These are phyloP conservation scores for Petrea volubilis DNA, from an alignment of 257 asterid species.

Conservation along the genomic window DNA sequence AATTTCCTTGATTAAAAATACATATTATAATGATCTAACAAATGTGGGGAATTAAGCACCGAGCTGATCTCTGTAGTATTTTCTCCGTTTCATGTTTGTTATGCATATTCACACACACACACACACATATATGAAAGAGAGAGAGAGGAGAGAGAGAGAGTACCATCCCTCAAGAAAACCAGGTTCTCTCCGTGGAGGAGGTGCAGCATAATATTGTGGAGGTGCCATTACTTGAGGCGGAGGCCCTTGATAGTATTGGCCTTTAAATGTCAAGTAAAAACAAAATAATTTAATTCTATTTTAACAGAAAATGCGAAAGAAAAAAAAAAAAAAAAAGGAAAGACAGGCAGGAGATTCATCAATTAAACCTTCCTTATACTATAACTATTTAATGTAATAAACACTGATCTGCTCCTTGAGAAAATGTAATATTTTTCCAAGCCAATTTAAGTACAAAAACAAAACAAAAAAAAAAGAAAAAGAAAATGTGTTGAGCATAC, in stretches of 20 bases:
- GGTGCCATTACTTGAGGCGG: conserved; percentile 95
- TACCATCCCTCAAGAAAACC: conserved; percentile 88
- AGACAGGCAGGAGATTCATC: background rate
- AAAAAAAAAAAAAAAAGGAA: background rate
- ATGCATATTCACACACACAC: background rate
- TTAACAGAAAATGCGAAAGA: background rate
- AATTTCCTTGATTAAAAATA: too few relatives aligned
- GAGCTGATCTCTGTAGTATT: too few relatives aligned
- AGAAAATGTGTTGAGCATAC: background rate
- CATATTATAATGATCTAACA: too few relatives aligned
- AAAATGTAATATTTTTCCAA: background rate
- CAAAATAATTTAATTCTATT: background rate
- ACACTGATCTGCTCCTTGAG: background rate
- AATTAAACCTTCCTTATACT: too few relatives aligned
- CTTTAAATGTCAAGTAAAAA: conserved; percentile 21
- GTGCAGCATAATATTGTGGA: conserved; percentile 76
- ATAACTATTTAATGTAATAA: background rate
- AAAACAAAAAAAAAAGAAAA: background rate
- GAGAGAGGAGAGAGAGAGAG: background rate
- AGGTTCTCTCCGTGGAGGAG: conserved; percentile 65
- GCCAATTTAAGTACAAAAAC: background rate
- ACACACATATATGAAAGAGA: background rate
- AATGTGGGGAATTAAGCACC: too few relatives aligned
- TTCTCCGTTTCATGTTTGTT: too few relatives aligned
- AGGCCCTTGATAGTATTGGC: conserved; percentile 76